Conservation (phyloP, 495 filamentous ascomycete genomes). For the Tricharina praecox region DNA sequence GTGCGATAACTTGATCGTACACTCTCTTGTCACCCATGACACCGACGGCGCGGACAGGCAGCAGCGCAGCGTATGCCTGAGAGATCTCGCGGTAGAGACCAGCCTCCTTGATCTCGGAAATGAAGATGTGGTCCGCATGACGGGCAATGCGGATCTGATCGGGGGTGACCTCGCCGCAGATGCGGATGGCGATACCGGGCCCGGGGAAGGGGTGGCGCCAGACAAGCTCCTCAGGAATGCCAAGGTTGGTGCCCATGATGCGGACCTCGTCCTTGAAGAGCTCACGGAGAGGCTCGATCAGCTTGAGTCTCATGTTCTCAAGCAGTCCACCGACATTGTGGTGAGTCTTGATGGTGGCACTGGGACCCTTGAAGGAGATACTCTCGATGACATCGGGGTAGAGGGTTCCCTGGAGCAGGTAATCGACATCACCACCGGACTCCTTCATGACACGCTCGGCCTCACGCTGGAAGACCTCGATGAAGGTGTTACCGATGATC, state of each 20-base stretch:
- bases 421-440: slow-evolving; percentile 58
- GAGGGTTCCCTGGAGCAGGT: slow-evolving; percentile 65
- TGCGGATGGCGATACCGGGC: slow-evolving; percentile 76
- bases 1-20: slow-evolving; percentile 37
- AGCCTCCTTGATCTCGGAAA: slow-evolving; percentile 64
- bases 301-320: slow-evolving; percentile 34
- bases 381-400: slow-evolving; percentile 59
- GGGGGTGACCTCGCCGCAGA: slow-evolving; percentile 72
- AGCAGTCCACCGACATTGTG: slow-evolving; percentile 60
- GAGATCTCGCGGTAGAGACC: slow-evolving; percentile 68
- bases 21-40: slow-evolving; percentile 66
- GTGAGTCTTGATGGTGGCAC: slow-evolving; percentile 57
- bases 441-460: slow-evolving; percentile 54
- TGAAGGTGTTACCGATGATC: slow-evolving; percentile 66
- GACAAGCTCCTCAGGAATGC: slow-evolving; percentile 60
- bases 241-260: slow-evolving; percentile 56
- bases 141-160: slow-evolving; percentile 66
- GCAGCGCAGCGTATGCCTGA: slow-evolving; percentile 71
- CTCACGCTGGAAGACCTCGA: slow-evolving; percentile 73
- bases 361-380: slow-evolving; percentile 67
- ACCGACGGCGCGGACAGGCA: slow-evolving; percentile 55
- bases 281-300: slow-evolving; percentile 58
- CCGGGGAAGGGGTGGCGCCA: slow-evolving; percentile 72
- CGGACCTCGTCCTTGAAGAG: slow-evolving; percentile 58
- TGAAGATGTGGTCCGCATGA: slow-evolving; percentile 76